Evolutionary conservation across 1,139 yeast species (phyloP), one percentile per base, ranked within the genome.

Genomic region (Kluyveromyces marxianus): DNA sequence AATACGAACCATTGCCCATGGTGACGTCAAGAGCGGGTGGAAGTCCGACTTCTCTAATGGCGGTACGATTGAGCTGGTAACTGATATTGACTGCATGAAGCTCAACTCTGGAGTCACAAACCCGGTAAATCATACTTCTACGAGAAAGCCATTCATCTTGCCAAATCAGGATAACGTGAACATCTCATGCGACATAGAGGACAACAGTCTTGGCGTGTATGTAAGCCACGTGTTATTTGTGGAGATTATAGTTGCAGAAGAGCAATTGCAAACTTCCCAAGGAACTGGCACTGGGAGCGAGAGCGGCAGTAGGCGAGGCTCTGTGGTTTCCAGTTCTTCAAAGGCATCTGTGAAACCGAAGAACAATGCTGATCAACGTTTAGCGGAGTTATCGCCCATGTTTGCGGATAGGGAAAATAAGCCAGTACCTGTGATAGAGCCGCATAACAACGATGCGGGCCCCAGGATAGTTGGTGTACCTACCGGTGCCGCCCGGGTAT

Each of bases 231-330:
- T 80, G 21, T 69, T 92, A 42, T 77, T 88, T 4, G 79, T 90
- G 37, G 98, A 92, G 65, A 77, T 88, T 47, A 86, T 90, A n/a
- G 89, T 92, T 37, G 96, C 96, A 1, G 98, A 92, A 66, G 98
- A 92, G 59, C 60, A 81, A 7, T 65, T 83, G 33, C 82, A 76
- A 47, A 59, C 21, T 14, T 14, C 21, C 21, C 21, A 14, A 14
- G 21, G 21, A 14, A 14, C 21, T 14, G 21, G 21, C 21, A 14
- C 21, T 14, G 21, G 21, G 21, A 14, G 63, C 44, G 50, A 60
- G 1, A 40, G 28, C 54, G n/a, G 25, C 39, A 54, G 44, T 14
- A 48, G 47, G 4, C 42, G 44, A 3, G 41, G 48, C 25, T 29
- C 39, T 47, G 45, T 29, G 4, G 45, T 14, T 33, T 35, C 43